Base-by-base conservation (phyloP, 306 rosid species). In the Vigna unguiculata region DNA sequence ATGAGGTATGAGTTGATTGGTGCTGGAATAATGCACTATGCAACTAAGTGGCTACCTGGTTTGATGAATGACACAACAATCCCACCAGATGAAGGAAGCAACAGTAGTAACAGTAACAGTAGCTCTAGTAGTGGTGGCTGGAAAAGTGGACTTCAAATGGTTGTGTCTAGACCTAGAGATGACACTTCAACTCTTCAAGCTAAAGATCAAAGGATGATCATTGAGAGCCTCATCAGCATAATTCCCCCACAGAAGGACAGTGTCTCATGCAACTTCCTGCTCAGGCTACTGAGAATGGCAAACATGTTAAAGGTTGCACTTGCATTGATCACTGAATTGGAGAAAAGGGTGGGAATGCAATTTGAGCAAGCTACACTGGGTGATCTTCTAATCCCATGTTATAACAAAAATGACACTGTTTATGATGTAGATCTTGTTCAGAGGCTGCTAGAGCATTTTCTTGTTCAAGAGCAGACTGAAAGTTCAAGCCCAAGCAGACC, bases 341-440 rank as follows among this genome's bases (percentile, higher is more conserved):
- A 96, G 87, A 92, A 96, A 73, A 83, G 99, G 68, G 98, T 92
- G 36, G 99, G 98, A 65, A 96, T 92, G 99, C 99, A 96, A 65
- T 91, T 96, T 72, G 99, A 96, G 68, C 99, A 96, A 84, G 99
- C 98, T 46, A 81, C 93, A 54, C 69, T 96, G 68, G 83, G 82
- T 5, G 99, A 96, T 80, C 98, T 96, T 48, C 61, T 96, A 15
- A 87, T 96, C 41, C 98, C 93, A 55, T 85, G 91, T 43, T 92
- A 81, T 76, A 75, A 64, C 46, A 91, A 89, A 69, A 84, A 80
- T 1, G 98, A 92, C 52, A 91, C 93, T 2, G 71, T 76, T 81
- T 87, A 87, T 71, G 98, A 96, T 79, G 98, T 96, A 16, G 99
- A 96, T 83, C 99, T 96, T 81, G 91, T 89, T 75, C 99, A 96